phyloP scores from a whole-genome alignment of 1,139 yeast genomes.

The Debaryomyces subglobosus region DNA sequence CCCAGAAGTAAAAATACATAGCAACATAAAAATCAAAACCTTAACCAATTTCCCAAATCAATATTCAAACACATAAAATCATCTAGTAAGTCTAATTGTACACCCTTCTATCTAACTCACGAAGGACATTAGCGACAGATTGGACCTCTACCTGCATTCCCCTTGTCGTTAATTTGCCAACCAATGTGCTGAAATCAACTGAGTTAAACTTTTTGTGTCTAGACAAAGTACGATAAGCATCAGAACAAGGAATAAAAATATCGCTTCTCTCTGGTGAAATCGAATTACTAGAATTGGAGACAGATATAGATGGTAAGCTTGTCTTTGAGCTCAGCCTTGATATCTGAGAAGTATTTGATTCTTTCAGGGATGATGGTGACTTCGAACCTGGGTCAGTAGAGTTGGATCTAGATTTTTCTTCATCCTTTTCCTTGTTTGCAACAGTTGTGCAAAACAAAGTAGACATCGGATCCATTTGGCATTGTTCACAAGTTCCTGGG shows the following conservation, averaged over 20 bases:
- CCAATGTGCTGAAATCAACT: conserved; percentile 73
- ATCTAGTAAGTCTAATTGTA: conserved; percentile 37
- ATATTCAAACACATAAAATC: background rate
- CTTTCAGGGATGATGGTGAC: background rate
- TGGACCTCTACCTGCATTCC: conserved; percentile 91
- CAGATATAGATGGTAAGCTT: conserved; percentile 14
- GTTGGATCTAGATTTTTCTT: conserved; percentile 14
- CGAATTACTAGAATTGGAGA: conserved; percentile 8
- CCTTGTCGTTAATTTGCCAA: conserved; percentile 73
- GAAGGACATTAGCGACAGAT: conserved; percentile 77
- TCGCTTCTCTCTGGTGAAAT: conserved; percentile 14
- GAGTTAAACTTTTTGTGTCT: conserved; percentile 75
- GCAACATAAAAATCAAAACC: background rate
- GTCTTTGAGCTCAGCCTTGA: conserved; percentile 20
- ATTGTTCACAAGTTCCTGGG: conserved; percentile 86
- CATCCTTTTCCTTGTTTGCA: conserved; percentile 54
- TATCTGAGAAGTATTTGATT: conserved; percentile 12
- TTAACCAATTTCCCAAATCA: background rate
- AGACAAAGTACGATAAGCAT: conserved; percentile 83
- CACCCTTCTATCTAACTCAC: conserved; percentile 75
- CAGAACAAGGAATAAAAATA: conserved; percentile 82
- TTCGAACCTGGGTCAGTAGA: conserved; percentile 12
- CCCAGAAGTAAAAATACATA: conserved; percentile 3
- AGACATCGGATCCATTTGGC: conserved; percentile 87
- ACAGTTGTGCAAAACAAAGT: conserved; percentile 86